These are phyloP conservation scores for Pseudocercospora cruenta DNA, from an alignment of 2,329 filamentous ascomycete species.

Conservation along the genomic window DNA sequence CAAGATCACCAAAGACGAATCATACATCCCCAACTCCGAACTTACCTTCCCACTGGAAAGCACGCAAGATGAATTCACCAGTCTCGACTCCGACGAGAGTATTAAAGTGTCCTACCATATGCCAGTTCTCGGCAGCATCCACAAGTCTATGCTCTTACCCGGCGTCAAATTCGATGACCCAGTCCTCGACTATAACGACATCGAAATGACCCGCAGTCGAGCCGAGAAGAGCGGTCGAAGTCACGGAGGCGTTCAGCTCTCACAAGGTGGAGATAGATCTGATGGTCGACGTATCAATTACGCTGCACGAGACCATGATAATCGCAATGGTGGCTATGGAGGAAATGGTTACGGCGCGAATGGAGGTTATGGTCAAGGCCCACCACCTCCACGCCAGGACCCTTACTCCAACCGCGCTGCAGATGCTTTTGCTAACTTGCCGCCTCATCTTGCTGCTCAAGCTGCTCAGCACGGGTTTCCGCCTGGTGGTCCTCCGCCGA, in stretches of 20 bases:
- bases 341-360: slow-evolving; percentile 33
- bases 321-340: slow-evolving; percentile 27
- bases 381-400: slow-evolving; percentile 13
- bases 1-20: slow-evolving; percentile 76
- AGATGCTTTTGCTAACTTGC: slow-evolving; percentile 34
- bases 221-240: slow-evolving; percentile 68
- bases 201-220: slow-evolving; percentile 71
- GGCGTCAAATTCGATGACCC: slow-evolving; percentile 75
- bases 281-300: slow-evolving; percentile 60
- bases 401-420: slow-evolving; percentile 23
- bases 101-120: slow-evolving; percentile 88
- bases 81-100: slow-evolving; percentile 82
- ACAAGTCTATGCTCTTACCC: slow-evolving; percentile 93
- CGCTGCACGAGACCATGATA: slow-evolving; percentile 39
- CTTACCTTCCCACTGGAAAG: slow-evolving; percentile 49
- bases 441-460: slow-evolving; percentile 40
- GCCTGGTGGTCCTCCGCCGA: slow-evolving; percentile 27
- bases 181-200: slow-evolving; percentile 74
- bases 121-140: slow-evolving; percentile 69
- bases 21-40: slow-evolving; percentile 81
- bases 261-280: slow-evolving; percentile 48
- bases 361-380: slow-evolving; percentile 30
- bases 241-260: slow-evolving; percentile 69
- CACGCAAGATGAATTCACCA: slow-evolving; percentile 62
- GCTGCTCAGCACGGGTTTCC: slow-evolving; percentile 39